These are phyloP conservation scores for Cyanophora paradoxa DNA, from an alignment of 78 protist species.

Conservation along the genomic window DNA sequence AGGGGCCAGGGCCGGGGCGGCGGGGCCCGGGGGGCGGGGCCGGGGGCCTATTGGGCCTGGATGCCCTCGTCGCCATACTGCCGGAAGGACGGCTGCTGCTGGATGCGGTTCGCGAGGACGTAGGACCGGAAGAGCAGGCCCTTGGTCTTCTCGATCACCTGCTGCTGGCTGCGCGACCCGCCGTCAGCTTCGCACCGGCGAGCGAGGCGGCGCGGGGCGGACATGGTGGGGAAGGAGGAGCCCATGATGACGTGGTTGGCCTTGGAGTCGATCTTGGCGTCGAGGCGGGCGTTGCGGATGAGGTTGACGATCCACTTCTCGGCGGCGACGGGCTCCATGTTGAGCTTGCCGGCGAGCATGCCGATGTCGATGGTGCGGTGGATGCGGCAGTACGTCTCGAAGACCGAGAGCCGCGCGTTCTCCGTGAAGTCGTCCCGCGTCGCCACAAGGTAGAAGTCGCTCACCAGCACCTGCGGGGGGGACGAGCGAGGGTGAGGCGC, in stretches of 20 bases:
- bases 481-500: neutral
- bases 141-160: constrained; percentile 74
- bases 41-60: no score
- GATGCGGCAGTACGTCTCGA: constrained; percentile 61
- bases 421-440: constrained; percentile 65
- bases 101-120: constrained; percentile 8
- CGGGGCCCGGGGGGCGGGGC: no score
- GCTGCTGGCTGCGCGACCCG: constrained; percentile 20
- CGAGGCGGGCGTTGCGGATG: constrained; percentile 50
- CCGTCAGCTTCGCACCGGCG: no score
- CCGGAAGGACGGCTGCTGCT: neutral
- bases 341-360: constrained; percentile 72
- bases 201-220: no score
- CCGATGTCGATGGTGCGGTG: constrained; percentile 67
- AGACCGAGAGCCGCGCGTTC: constrained; percentile 74
- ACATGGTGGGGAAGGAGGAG: constrained; percentile 43
- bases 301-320: constrained; percentile 87
- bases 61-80: no score
- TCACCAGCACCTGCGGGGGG: constrained; percentile 41
- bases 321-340: constrained; percentile 58
- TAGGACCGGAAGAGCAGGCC: constrained; percentile 17
- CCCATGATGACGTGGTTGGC: constrained; percentile 70
- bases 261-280: constrained; percentile 57
- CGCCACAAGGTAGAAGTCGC: constrained; percentile 65
- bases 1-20: no score